Evolutionary conservation across 2,329 filamentous ascomycete species (phyloP), one percentile per base, ranked within the genome.

Genomic region (Phialemoniopsis sp.): DNA sequence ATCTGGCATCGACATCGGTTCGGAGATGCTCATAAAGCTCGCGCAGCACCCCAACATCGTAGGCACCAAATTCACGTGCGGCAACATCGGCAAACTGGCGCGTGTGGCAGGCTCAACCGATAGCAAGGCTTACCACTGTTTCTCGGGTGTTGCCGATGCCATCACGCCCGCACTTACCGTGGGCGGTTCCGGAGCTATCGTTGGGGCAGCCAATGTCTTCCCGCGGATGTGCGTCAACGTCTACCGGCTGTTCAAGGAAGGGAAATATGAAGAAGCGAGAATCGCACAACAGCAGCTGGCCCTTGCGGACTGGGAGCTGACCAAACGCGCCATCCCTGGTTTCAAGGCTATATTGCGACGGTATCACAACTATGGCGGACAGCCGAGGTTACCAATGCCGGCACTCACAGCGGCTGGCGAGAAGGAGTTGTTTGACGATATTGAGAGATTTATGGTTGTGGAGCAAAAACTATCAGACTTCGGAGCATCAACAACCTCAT

Each of bases 1-100:
- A 6, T 77, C 87, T 6, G 89, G 89, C 37, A 85, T 94, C 55
- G 89, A 95, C 62, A 85, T 95, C 78, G 87, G 93, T 71, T 90
- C 85, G 42, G 89, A 95, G 59, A 74, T 91, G 43, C 77, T 95
- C 54, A 88, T 93, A 67, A 77, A 76, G 57, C 78, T 95, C 29
- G 85, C 84, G 33, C 67, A 81, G 58, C 88, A 94, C 65, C 80
- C 82, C 48, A 94, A 94, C 65, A 88, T 95, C 54, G 69, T 89
- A 46, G 89, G 89, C 46, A 90, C 87, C 40, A 95, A 95, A 63
- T 94, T 95, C 72, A 95, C 89, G 31, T 94, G 88, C 59, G 89
- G 87, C 48, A 93, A 88, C 70, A 93, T 87, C 1, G 89, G 89
- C 47, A 95, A 26, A 10, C 21, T 26, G 21, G 21, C 21, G 6